phyloP scores from a whole-genome alignment of 371 early-diverging fungal genomes.

The Syncephalastrum racemosum region DNA sequence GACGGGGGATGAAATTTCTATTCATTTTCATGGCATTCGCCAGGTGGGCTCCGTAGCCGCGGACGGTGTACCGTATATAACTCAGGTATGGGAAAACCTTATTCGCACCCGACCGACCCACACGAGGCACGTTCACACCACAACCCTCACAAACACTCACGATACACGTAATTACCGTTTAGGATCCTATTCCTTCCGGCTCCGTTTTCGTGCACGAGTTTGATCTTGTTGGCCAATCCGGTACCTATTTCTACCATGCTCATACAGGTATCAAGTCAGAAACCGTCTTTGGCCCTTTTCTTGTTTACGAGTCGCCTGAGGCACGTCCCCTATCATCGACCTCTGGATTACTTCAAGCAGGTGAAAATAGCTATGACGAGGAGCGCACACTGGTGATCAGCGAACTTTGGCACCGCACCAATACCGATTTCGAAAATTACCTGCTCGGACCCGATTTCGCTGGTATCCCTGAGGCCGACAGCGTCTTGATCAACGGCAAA shows the following conservation, averaged over 20 bases:
- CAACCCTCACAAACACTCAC: no score
- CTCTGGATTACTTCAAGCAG: neutral
- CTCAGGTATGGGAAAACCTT: constrained; percentile 27
- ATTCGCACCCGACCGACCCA: no score
- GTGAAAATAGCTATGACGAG: constrained; percentile 28
- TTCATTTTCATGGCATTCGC: constrained; percentile 51
- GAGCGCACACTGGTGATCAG: constrained; percentile 41
- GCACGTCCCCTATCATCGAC: constrained; percentile 14
- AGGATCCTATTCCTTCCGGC: constrained; percentile 54
- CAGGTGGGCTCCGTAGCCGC: constrained; percentile 35
- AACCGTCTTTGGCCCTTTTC: constrained; percentile 49
- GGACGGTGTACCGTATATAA: constrained; percentile 63
- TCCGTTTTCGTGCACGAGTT: constrained; percentile 53
- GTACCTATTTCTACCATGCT: constrained; percentile 62
- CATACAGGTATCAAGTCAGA: constrained; percentile 46
- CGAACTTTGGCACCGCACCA: constrained; percentile 52
- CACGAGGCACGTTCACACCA: no score
- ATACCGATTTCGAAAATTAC: constrained; percentile 25
- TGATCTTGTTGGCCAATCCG: constrained; percentile 35
- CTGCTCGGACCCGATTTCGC: constrained; percentile 32
- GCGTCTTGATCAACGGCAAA: constrained; percentile 45
- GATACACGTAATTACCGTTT: no score
- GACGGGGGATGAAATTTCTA: constrained; percentile 23
- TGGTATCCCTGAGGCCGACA: constrained; percentile 39
- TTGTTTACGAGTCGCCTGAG: constrained; percentile 39